Conservation (phyloP, 2,329 filamentous ascomycete genomes). For the Talaromyces albobiverticillius region DNA sequence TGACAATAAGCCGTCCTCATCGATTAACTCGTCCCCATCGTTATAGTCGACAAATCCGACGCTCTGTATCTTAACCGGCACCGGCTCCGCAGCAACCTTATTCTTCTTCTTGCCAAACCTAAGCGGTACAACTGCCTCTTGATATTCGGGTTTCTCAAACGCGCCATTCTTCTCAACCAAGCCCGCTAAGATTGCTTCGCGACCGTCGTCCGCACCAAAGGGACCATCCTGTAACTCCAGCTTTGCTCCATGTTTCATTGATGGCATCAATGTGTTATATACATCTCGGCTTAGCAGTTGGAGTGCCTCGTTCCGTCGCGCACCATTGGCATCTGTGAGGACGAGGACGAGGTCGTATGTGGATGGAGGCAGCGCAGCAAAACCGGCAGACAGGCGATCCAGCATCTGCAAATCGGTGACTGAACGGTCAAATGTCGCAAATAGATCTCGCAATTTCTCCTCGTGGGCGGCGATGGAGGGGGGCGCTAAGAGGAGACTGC, state of each 20-base stretch:
- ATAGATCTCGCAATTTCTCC: constrained; percentile 67
- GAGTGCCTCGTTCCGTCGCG: constrained; percentile 9
- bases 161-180: constrained; percentile 60
- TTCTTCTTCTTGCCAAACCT: constrained; percentile 61
- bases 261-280: constrained; percentile 8
- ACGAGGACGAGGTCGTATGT: constrained; percentile 85
- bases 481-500: constrained; percentile 82
- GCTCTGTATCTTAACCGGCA: constrained; percentile 21
- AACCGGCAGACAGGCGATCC: constrained; percentile 79
- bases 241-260: constrained; percentile 14
- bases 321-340: constrained; percentile 59
- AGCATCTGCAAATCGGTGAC: constrained; percentile 95
- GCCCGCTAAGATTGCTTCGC: constrained; percentile 83
- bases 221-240: constrained; percentile 61
- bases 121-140: constrained; percentile 58
- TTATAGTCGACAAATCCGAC: constrained; percentile 9
- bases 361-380: constrained; percentile 70
- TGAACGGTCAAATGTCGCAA: constrained; percentile 70
- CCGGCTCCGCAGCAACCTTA: neutral
- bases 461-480: constrained; percentile 86
- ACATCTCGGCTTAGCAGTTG: constrained; percentile 9
- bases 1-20: constrained; percentile 82
- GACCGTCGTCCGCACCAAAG: constrained; percentile 44
- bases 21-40: constrained; percentile 72
- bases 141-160: constrained; percentile 70